These are phyloP conservation scores for Mallotus japonicus DNA, from an alignment of 441 rosid species.

Conservation along the genomic window DNA sequence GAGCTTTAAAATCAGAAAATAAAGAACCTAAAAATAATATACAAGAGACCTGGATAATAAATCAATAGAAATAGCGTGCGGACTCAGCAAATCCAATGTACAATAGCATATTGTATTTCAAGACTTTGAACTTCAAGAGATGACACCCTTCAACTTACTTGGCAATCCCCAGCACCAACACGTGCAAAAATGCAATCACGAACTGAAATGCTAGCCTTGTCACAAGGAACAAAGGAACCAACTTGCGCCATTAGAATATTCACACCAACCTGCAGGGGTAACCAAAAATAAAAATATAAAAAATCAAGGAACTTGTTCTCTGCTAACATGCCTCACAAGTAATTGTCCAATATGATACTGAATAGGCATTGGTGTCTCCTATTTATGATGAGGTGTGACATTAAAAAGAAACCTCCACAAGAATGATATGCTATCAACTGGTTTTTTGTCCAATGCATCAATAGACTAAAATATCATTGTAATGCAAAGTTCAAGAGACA, in stretches of 20 bases:
- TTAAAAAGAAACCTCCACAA: background rate
- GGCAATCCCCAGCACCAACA: slow-evolving; percentile 99
- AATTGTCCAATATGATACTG: slow-evolving; percentile 1
- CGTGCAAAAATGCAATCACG: slow-evolving; percentile 99
- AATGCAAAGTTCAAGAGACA: slow-evolving; percentile 11
- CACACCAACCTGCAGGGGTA: slow-evolving; percentile 72
- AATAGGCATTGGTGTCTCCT: background rate
- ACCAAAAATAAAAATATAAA: slow-evolving; percentile 18
- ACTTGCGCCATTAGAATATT: slow-evolving; percentile 98
- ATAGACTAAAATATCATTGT: background rate
- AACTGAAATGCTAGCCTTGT: slow-evolving; percentile 81
- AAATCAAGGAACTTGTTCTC: background rate
- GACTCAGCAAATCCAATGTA: background rate
- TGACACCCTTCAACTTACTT: slow-evolving; percentile 55
- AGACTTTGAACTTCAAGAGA: slow-evolving; percentile 11
- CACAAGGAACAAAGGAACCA: slow-evolving; percentile 96
- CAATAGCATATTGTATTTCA: slow-evolving; percentile 2
- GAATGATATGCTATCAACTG: background rate
- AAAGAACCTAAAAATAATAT: slow-evolving; percentile 3
- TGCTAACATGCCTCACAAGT: slow-evolving; percentile 3
- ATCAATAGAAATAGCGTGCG: background rate
- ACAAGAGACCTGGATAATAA: background rate
- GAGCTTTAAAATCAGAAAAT: background rate
- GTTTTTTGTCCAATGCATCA: background rate
- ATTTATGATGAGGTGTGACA: background rate